Evolutionary conservation across 2,329 filamentous ascomycete species (phyloP).

Genomic region (Lasiodiplodia sp.): DNA sequence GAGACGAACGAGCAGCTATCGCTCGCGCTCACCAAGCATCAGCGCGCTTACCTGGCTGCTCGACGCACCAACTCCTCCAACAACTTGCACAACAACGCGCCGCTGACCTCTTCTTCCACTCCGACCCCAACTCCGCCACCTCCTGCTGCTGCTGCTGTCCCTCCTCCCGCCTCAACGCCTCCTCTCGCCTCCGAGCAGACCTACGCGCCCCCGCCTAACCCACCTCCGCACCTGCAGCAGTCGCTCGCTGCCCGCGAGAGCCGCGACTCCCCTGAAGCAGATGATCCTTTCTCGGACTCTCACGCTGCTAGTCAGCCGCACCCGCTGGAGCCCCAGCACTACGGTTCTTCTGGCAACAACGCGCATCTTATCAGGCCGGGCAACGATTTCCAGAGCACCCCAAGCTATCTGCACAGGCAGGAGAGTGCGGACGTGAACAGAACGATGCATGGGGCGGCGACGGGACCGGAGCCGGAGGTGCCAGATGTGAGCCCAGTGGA

Average conservation of each 20-base stretch:
- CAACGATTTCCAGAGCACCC: conserved; percentile 44
- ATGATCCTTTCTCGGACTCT: conserved; percentile 51
- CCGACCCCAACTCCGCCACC: conserved; percentile 20
- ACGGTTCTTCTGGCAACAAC: conserved; percentile 27
- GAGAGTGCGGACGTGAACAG: conserved; percentile 51
- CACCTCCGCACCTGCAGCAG: conserved; percentile 14
- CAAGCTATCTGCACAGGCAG: conserved; percentile 54
- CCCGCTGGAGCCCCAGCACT: conserved; percentile 22
- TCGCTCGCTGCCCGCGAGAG: conserved; percentile 3
- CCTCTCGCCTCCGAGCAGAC: not conserved
- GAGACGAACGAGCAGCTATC: conserved; percentile 93
- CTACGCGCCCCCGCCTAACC: conserved; percentile 14
- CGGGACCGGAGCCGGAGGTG: not conserved
- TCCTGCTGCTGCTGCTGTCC: not conserved
- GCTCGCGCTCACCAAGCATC: conserved; percentile 81
- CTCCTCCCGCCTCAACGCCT: not conserved
- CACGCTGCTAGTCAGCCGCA: conserved; percentile 32
- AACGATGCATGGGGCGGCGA: conserved; percentile 55
- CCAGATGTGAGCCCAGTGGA: conserved; percentile 29
- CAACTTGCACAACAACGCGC: conserved; percentile 23
- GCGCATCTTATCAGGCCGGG: conserved; percentile 17
- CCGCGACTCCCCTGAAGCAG: not conserved
- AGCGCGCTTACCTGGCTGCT: conserved; percentile 74
- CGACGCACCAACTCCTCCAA: conserved; percentile 49
- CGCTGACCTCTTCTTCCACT: conserved; percentile 28